phyloP scores from a whole-genome alignment of 495 filamentous ascomycete species.

The Aspergillus haitiensis region DNA sequence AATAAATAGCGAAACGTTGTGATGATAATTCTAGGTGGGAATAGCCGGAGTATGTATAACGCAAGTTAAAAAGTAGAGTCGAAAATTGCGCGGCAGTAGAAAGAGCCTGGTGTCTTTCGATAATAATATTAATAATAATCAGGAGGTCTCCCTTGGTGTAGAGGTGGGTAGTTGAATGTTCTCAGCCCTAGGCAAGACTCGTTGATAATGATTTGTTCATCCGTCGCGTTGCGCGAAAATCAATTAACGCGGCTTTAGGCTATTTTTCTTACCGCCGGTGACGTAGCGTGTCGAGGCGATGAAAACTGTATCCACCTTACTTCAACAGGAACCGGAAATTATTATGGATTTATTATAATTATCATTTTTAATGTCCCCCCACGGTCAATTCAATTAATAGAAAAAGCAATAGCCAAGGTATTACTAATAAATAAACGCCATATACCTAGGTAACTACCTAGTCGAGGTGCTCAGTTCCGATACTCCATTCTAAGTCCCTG shows the following conservation, averaged over 20 bases:
- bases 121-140: not conserved
- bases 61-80: not conserved
- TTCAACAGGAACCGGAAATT: too few species aligned
- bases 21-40: not conserved
- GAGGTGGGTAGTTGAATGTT: constrained; percentile 6
- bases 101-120: not conserved
- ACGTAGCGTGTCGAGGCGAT: constrained; percentile 28
- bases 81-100: not conserved
- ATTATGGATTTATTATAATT: too few species aligned
- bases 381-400: too few species aligned
- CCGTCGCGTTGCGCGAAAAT: constrained; percentile 28
- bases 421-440: too few species aligned
- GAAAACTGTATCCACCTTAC: too few species aligned
- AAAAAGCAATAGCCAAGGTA: too few species aligned
- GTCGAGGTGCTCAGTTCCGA: too few species aligned
- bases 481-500: not conserved
- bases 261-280: constrained; percentile 14
- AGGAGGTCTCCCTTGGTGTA: not conserved
- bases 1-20: not conserved
- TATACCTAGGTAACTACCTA: too few species aligned
- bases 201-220: not conserved
- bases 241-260: constrained; percentile 29
- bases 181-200: not conserved
- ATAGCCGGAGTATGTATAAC: too few species aligned
- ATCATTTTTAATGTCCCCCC: too few species aligned